Conservation (phyloP, 768 basidiomycete genomes). For the Hericium coralloides region DNA sequence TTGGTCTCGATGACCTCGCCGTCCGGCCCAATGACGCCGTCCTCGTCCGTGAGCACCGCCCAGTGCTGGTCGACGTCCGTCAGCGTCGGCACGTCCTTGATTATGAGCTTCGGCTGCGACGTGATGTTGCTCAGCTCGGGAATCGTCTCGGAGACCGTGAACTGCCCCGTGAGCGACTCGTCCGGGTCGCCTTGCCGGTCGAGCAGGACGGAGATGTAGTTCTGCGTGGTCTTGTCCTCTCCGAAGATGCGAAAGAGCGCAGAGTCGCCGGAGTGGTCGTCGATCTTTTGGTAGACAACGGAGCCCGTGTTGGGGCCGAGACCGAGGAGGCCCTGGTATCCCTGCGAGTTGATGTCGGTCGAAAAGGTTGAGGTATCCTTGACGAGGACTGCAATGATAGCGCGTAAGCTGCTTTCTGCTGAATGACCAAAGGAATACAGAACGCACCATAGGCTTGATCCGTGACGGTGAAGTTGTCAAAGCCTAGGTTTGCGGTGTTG, state of each 20-base stretch:
- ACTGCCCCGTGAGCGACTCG: constrained; percentile 47
- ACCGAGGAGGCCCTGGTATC: constrained; percentile 65
- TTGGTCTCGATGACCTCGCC: constrained; percentile 49
- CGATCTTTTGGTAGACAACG: constrained; percentile 48
- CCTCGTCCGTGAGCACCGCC: constrained; percentile 62
- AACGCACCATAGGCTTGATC: constrained; percentile 61
- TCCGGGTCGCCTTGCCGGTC: constrained; percentile 47
- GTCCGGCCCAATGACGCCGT: constrained; percentile 71
- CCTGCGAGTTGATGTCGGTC: constrained; percentile 47
- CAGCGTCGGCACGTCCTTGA: constrained; percentile 54
- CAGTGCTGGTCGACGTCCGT: constrained; percentile 71
- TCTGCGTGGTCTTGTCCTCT: constrained; percentile 41
- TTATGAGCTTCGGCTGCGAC: constrained; percentile 52
- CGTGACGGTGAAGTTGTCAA: constrained; percentile 49
- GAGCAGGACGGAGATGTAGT: constrained; percentile 65
- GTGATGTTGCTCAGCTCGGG: constrained; percentile 54
- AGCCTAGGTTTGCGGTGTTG: constrained; percentile 39
- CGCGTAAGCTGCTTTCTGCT: neutral
- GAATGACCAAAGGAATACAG: neutral
- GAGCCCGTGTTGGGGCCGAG: constrained; percentile 74
- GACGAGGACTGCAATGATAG: constrained; percentile 43
- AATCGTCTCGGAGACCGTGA: constrained; percentile 60
- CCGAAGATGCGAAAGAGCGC: constrained; percentile 60
- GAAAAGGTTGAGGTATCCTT: constrained; percentile 56
- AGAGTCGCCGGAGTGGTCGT: constrained; percentile 40